Percentiles rank a stretch among this genome's conserved stretches.
These are phyloP conservation scores for Candida mattraensis DNA, from an alignment of 805 yeast species.

Conservation along the genomic window DNA sequence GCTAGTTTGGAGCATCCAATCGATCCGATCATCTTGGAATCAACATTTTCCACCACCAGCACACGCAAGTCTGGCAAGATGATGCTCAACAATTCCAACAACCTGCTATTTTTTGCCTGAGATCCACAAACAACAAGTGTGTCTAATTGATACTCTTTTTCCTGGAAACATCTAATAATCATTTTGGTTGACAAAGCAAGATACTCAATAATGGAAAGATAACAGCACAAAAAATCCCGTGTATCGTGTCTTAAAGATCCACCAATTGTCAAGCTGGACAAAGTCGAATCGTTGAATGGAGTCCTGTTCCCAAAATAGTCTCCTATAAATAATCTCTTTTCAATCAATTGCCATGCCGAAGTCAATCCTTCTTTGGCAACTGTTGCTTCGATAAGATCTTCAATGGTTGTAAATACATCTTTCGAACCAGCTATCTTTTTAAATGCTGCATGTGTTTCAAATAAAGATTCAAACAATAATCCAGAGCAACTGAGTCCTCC, in stretches of 20 bases:
- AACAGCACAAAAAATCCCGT: constrained; percentile 39
- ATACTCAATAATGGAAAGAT: constrained; percentile 49
- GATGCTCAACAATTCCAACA: constrained; percentile 34
- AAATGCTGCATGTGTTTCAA: constrained; percentile 38
- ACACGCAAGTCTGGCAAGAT: constrained; percentile 23
- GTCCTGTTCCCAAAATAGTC: constrained; percentile 60
- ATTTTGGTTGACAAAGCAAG: constrained; percentile 50
- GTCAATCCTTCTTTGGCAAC: constrained; percentile 18
- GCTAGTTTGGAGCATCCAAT: constrained; percentile 17
- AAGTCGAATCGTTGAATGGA: constrained; percentile 49
- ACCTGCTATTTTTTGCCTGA: constrained; percentile 48
- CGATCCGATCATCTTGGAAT: constrained; percentile 18
- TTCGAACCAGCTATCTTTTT: constrained; percentile 7
- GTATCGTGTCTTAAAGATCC: constrained; percentile 40
- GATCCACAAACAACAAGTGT: constrained; percentile 51
- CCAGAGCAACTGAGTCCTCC: constrained; percentile 65
- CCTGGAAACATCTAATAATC: constrained; percentile 34
- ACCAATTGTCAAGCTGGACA: constrained; percentile 52
- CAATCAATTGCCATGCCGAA: constrained; percentile 15
- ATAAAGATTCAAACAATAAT: constrained; percentile 46
- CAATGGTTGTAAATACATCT: constrained; percentile 13
- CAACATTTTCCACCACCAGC: constrained; percentile 4
- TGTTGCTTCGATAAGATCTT: constrained; percentile 24
- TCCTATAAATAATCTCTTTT: constrained; percentile 47
- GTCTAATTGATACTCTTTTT: constrained; percentile 25